Percentiles rank a stretch among this genome's conserved stretches.
These are phyloP conservation scores for Hsuehochloa calcarea DNA, from an alignment of 176 grass and related monocot species.

Conservation along the genomic window DNA sequence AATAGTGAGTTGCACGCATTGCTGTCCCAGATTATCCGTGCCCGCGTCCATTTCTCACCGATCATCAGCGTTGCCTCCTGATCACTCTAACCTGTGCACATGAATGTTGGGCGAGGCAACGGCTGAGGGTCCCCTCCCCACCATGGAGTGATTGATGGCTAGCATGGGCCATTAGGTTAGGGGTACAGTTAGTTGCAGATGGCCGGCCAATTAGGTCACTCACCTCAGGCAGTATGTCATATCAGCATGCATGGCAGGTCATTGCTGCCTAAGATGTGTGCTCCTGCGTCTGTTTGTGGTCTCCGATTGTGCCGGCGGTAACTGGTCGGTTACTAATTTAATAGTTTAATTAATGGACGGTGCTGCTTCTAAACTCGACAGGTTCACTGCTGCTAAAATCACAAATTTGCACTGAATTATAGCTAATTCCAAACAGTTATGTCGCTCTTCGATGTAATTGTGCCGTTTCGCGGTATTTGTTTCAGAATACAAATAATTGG, in stretches of 20 bases:
- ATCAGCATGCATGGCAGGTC: not conserved
- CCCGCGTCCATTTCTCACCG: not conserved
- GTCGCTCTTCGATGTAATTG: not conserved
- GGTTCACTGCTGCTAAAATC: not conserved
- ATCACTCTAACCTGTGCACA: not conserved
- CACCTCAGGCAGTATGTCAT: constrained; percentile 1
- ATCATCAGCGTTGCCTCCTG: not conserved
- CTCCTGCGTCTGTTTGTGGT: not conserved
- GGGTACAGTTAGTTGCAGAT: constrained; percentile 25
- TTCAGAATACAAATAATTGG: not conserved
- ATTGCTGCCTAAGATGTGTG: not conserved
- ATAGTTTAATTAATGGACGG: not conserved
- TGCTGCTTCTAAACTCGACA: not conserved
- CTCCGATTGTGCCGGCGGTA: too few relatives aligned
- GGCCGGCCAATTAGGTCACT: not conserved
- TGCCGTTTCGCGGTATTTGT: not conserved
- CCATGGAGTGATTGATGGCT: not conserved
- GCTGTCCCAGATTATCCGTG: constrained; percentile 12
- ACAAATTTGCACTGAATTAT: not conserved
- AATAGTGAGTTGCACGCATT: not conserved
- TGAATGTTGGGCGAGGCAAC: constrained; percentile 14
- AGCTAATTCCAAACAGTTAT: not conserved
- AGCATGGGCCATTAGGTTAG: not conserved
- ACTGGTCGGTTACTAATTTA: not conserved
- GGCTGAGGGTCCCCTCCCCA: not conserved